phyloP scores from a whole-genome alignment of 1,139 yeast genomes.

The Geotrichum aggregatum region DNA sequence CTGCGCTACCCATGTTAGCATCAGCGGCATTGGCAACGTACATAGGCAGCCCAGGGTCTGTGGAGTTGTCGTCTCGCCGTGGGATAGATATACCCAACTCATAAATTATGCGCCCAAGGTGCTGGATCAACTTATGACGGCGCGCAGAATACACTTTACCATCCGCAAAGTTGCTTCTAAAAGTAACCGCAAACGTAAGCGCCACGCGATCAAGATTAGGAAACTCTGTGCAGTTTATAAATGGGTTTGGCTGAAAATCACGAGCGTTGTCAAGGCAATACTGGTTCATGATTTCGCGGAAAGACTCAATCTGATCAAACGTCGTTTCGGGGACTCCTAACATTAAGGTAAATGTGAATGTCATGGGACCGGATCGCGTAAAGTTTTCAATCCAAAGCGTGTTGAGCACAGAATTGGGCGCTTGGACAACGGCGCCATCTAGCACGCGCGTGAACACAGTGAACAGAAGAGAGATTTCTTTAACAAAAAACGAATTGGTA shows the following conservation, averaged over 20 bases:
- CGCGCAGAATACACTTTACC: conserved; percentile 34
- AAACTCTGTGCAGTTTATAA: conserved; percentile 36
- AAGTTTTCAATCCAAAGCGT: conserved; percentile 42
- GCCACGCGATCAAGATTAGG: conserved; percentile 39
- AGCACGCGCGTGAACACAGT: conserved; percentile 38
- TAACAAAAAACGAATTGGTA: conserved; percentile 30
- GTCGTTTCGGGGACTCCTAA: conserved; percentile 42
- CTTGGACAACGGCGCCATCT: conserved; percentile 38
- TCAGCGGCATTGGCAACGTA: conserved; percentile 2
- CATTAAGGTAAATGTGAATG: conserved; percentile 29
- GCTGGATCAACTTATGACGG: conserved; percentile 35
- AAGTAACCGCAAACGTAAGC: conserved; percentile 34
- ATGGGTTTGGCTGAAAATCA: conserved; percentile 38
- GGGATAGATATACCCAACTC: conserved; percentile 26
- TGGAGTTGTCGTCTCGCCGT: conserved; percentile 36
- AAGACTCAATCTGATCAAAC: conserved; percentile 36
- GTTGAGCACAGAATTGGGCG: conserved; percentile 40
- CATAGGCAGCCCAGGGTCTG: conserved; percentile 38
- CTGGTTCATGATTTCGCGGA: conserved; percentile 33
- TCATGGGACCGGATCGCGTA: conserved; percentile 40
- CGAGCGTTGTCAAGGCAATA: conserved; percentile 38
- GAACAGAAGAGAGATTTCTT: conserved; percentile 39
- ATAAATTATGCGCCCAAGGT: conserved; percentile 39
- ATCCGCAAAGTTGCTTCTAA: conserved; percentile 39
- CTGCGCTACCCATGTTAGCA: neutral